phyloP scores from a whole-genome alignment of 768 basidiomycete genomes.

The Sporobolomyces pararoseus region DNA sequence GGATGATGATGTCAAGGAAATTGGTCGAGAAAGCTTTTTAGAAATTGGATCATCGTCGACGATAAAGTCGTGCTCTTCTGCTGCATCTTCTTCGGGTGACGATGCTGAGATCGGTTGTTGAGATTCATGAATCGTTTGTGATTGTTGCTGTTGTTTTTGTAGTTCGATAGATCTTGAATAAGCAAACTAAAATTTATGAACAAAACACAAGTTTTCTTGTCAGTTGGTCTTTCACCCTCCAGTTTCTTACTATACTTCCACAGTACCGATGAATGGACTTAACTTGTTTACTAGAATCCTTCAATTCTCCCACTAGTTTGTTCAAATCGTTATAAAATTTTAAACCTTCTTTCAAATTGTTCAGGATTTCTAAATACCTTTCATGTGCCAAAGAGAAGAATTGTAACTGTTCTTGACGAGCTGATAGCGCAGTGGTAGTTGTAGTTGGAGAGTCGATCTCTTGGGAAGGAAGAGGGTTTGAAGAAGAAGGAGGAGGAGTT shows the following conservation, averaged over 20 bases:
- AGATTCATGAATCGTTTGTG: constrained; percentile 57
- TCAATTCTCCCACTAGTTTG: constrained; percentile 55
- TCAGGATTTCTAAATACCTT: constrained; percentile 77
- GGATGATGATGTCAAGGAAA: background rate
- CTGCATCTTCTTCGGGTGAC: background rate
- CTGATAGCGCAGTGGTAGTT: constrained; percentile 47
- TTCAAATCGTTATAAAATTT: constrained; percentile 89
- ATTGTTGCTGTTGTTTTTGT: constrained; percentile 57
- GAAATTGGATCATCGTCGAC: constrained; percentile 1
- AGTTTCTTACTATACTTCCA: too few species aligned
- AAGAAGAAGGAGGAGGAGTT: constrained; percentile 47
- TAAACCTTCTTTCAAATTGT: constrained; percentile 68
- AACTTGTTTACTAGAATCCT: constrained; percentile 32
- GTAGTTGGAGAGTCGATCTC: background rate
- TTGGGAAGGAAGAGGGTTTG: constrained; percentile 39
- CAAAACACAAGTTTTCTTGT: too few species aligned
- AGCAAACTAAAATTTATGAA: constrained; percentile 21
- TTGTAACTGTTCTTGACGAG: constrained; percentile 75
- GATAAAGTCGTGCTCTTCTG: background rate
- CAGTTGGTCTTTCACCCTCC: too few species aligned
- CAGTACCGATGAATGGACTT: background rate
- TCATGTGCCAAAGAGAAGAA: constrained; percentile 77
- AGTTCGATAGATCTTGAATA: constrained; percentile 19
- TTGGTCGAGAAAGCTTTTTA: background rate
- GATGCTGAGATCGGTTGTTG: background rate